A percentile compares a stretch with the other conserved stretches of the same genome.
Conservation (phyloP, 1,139 yeast species). For the Arxiozyma slooffiae region DNA sequence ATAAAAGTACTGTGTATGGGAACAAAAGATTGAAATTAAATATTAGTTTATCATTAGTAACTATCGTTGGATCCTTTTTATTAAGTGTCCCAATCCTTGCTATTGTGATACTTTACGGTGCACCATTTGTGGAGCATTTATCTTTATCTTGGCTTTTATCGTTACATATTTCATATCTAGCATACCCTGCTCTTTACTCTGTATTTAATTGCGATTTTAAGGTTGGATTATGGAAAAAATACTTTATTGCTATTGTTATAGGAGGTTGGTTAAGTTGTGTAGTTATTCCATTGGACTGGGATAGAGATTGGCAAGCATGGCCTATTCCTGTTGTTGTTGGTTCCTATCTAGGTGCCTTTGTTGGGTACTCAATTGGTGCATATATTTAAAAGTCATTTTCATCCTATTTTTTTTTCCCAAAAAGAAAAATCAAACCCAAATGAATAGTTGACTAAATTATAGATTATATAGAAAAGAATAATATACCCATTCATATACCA, state of each 20-base stretch:
- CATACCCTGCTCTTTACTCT: constrained; percentile 50
- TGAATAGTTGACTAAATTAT: neutral
- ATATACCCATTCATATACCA: neutral
- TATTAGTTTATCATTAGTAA: constrained; percentile 32
- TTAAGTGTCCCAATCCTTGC: constrained; percentile 46
- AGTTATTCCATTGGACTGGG: constrained; percentile 97
- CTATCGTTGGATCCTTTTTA: constrained; percentile 34
- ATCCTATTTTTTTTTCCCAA: too few species aligned
- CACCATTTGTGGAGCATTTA: constrained; percentile 55
- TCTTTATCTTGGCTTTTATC: constrained; percentile 57
- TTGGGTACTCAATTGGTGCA: constrained; percentile 40
- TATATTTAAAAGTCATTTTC: constrained; percentile 15
- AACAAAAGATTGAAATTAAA: constrained; percentile 31
- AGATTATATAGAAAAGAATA: neutral
- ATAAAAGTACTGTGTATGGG: constrained; percentile 28
- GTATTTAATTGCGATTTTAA: constrained; percentile 52
- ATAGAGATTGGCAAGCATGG: constrained; percentile 94
- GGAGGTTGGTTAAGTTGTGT: constrained; percentile 92
- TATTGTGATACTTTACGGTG: constrained; percentile 65
- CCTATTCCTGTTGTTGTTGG: constrained; percentile 89
- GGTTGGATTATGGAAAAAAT: constrained; percentile 37
- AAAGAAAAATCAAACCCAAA: neutral
- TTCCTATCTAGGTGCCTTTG: constrained; percentile 57
- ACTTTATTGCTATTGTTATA: constrained; percentile 41
- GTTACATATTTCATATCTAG: constrained; percentile 52